phyloP scores from a whole-genome alignment of 2,329 filamentous ascomycete genomes.

The Triangularia setosa region DNA sequence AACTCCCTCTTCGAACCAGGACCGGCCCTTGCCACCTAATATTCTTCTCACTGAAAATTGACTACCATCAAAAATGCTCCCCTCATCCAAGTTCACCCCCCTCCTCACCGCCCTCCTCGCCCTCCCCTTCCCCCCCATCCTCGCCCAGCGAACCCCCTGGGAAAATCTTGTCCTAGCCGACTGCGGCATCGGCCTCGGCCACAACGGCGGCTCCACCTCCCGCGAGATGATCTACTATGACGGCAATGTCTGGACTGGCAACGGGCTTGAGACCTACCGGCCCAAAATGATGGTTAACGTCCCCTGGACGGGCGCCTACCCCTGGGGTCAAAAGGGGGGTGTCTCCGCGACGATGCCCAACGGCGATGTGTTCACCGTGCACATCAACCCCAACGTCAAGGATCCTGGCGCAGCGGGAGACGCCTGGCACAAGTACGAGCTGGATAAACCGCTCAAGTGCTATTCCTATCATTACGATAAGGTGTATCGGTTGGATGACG shows the following conservation, averaged over 20 bases:
- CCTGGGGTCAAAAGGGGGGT: conserved; percentile 3
- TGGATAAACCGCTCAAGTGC: conserved; percentile 7
- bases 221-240: conserved; percentile 11
- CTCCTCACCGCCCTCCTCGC: neutral
- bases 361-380: conserved; percentile 3
- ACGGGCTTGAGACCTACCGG: neutral
- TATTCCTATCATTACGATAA: conserved; percentile 5
- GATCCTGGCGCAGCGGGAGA: conserved; percentile 6
- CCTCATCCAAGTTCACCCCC: neutral
- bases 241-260: conserved; percentile 4
- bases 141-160: conserved; percentile 2
- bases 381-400: conserved; percentile 9
- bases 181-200: conserved; percentile 10
- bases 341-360: conserved; percentile 4
- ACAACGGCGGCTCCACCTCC: conserved; percentile 8
- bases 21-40: too few species aligned
- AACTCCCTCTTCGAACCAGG: too few species aligned
- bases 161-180: conserved; percentile 8
- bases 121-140: neutral
- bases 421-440: conserved; percentile 6
- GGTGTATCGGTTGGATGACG: conserved; percentile 7
- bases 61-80: too few species aligned
- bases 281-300: conserved; percentile 9
- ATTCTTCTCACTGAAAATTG: too few species aligned
- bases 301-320: conserved; percentile 6